Evolutionary conservation across 768 basidiomycete genomes (phyloP).

Genomic region (Boletales sp.): DNA sequence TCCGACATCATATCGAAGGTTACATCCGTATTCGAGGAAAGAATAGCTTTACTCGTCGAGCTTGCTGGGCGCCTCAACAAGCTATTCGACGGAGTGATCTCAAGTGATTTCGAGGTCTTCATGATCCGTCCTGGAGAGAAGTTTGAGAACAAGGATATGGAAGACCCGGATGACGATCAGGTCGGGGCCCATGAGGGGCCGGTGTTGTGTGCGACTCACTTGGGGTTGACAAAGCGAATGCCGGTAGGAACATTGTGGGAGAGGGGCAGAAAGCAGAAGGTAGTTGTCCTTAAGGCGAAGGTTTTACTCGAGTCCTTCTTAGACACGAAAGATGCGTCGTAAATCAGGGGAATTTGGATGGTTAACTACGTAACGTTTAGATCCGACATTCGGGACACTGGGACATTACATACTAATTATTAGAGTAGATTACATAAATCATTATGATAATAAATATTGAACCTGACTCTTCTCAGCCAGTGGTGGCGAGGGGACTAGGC

Average conservation of each 20-base stretch:
- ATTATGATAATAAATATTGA: too few species aligned
- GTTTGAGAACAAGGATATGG: slow-evolving; percentile 6
- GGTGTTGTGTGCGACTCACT: slow-evolving; percentile 8
- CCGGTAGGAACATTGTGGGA: slow-evolving; percentile 9
- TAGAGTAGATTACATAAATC: too few species aligned
- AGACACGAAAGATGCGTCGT: neutral
- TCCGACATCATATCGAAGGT: neutral
- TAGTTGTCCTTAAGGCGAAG: slow-evolving; percentile 7
- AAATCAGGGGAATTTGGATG: neutral
- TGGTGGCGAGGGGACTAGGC: too few species aligned
- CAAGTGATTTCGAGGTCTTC: slow-evolving; percentile 12
- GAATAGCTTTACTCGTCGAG: slow-evolving; percentile 2
- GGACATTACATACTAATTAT: too few species aligned
- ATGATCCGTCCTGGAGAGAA: slow-evolving; percentile 1
- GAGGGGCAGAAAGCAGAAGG: slow-evolving; percentile 3
- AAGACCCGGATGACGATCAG: neutral
- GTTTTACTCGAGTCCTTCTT: slow-evolving; percentile 7
- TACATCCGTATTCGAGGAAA: slow-evolving; percentile 2
- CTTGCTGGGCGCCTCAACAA: slow-evolving; percentile 10
- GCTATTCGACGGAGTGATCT: slow-evolving; percentile 10
- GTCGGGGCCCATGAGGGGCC: neutral
- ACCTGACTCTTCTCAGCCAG: too few species aligned
- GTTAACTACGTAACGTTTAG: too few species aligned
- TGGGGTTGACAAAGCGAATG: slow-evolving; percentile 6
- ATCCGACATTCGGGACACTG: too few species aligned